Evolutionary conservation across 2,329 filamentous ascomycete genomes (phyloP), one percentile per base, ranked within the genome.

Genomic region (Thyridium curvatum): DNA sequence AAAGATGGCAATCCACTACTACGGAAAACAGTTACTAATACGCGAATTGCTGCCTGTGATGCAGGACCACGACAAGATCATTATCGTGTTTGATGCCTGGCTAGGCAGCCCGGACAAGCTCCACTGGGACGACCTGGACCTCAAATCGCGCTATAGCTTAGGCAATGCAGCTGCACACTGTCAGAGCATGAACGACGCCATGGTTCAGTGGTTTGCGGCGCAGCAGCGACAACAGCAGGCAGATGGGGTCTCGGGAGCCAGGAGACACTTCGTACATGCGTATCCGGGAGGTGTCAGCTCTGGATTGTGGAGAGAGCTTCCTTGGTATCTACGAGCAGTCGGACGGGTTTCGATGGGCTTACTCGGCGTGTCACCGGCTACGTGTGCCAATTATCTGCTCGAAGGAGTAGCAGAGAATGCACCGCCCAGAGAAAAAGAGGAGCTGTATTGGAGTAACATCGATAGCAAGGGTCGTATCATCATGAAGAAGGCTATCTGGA

Each of bases 1-100:
- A 34, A 70, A 69, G 45, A 62, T 70, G 54, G 60, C 58, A 0
- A 51, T 71, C n/a, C 64, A 68, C 39, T 69, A 65, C 44, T 71
- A 71, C 41, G 60, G 65, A 13, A 60, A 58, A 12, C 65, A 69
- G 44, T 57, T 66, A 0, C 60, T 71, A 12, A 59, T 69, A 16
- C 49, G 54, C 12, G 61, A 66, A 30, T 53, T 72, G 4, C 43
- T 61, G 1, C 65, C 67, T 0, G 47, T 52, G 0, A 46, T 69
- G n/a, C 56, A 48, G 26, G 45, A 51, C 0, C 52, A 59, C n/a
- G 54, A 62, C 6, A 63, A 58, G 18, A 61, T 68, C 4, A 42
- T 69, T 39, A 55, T 63, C 4, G 61, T 71, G 2, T 49, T 65
- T 0, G 59, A 61, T 18, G 44, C 52, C 1, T 26, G 29, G 3